These are phyloP conservation scores for Dactylellina sp. DNA, from an alignment of 2,329 filamentous ascomycete species.

Conservation along the genomic window DNA sequence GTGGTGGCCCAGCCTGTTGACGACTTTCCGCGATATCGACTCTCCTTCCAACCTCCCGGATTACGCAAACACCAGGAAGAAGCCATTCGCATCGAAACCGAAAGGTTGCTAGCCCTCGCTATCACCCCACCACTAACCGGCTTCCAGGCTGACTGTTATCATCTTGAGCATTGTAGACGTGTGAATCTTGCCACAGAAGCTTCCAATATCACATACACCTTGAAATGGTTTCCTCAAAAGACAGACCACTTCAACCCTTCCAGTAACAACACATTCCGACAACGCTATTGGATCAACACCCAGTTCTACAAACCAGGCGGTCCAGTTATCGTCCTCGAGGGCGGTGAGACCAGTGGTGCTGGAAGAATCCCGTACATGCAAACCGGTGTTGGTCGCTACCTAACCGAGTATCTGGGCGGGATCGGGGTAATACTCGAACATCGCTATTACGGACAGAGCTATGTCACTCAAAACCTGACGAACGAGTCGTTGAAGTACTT, in stretches of 20 bases:
- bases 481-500: slow-evolving; percentile 81
- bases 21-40: slow-evolving; percentile 25
- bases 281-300: slow-evolving; percentile 87
- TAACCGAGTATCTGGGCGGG: slow-evolving; percentile 77
- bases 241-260: slow-evolving; percentile 72
- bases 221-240: slow-evolving; percentile 47
- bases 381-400: slow-evolving; percentile 79
- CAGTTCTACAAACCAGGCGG: slow-evolving; percentile 80
- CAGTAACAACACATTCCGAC: slow-evolving; percentile 73
- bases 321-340: slow-evolving; percentile 80
- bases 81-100: slow-evolving; percentile 16
- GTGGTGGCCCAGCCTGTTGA: background rate
- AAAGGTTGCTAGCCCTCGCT: slow-evolving; percentile 4
- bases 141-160: background rate
- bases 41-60: slow-evolving; percentile 37
- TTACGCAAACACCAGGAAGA: slow-evolving; percentile 31
- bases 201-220: slow-evolving; percentile 39
- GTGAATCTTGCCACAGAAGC: background rate
- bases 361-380: slow-evolving; percentile 77
- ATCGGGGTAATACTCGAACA: slow-evolving; percentile 86
- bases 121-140: background rate
- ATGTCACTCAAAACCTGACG: slow-evolving; percentile 74
- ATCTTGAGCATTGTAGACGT: slow-evolving; percentile 40
- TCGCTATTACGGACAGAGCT: slow-evolving; percentile 84
- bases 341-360: slow-evolving; percentile 76